These are phyloP conservation scores for Triticum monococcum DNA, from an alignment of 176 grass and related monocot species.

Conservation along the genomic window DNA sequence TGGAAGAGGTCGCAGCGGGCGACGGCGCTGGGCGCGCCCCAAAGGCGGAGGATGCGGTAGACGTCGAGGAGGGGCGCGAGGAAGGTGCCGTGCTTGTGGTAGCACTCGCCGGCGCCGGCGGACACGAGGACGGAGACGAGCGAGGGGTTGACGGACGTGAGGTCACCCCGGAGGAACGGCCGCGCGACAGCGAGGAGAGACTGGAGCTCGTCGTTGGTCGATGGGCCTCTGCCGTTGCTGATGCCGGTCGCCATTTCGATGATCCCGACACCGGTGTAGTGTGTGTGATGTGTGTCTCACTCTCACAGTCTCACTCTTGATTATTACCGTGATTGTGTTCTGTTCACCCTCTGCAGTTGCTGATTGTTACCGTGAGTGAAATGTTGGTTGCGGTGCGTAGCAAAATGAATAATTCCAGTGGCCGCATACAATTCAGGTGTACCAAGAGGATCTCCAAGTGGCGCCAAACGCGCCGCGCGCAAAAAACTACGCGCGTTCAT, in stretches of 20 bases:
- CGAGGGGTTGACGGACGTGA: conserved; percentile 40
- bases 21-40: conserved; percentile 50
- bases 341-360: too few relatives aligned
- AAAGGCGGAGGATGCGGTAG: conserved; percentile 62
- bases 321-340: too few relatives aligned
- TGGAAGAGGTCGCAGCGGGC: conserved; percentile 74
- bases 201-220: neutral
- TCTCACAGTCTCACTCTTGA: too few relatives aligned
- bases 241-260: neutral
- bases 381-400: too few relatives aligned
- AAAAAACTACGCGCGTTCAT: too few relatives aligned
- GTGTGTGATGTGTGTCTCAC: too few relatives aligned
- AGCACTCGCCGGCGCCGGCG: conserved; percentile 74
- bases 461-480: too few relatives aligned
- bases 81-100: conserved; percentile 91
- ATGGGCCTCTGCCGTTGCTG: neutral
- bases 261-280: neutral
- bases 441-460: too few relatives aligned
- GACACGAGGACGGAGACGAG: conserved; percentile 50
- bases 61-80: conserved; percentile 65
- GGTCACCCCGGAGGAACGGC: conserved; percentile 61
- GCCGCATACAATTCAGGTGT: too few relatives aligned
- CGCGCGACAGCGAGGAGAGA: conserved; percentile 42
- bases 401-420: too few relatives aligned
- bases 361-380: too few relatives aligned